Base-by-base conservation (phyloP, 2,329 filamentous ascomycete species). In the Scytalidium lignicola region DNA sequence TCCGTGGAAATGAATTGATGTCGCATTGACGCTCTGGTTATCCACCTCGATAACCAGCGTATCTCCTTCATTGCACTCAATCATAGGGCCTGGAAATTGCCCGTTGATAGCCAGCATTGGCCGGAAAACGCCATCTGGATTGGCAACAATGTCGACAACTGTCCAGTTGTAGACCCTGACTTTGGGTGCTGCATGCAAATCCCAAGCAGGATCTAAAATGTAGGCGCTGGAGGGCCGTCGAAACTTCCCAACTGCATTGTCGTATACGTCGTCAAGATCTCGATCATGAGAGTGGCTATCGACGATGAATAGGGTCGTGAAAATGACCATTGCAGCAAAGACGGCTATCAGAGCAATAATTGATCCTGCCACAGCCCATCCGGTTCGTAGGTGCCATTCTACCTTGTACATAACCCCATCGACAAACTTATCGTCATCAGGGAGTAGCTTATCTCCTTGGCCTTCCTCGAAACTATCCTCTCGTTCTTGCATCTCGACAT, bases 1-100 rank as follows among this genome's bases (percentile, higher is more conserved):
- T 15, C 88, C 88, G 57, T 92, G 88, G 64, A 87, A 91, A 62
- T 92, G 88, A 4, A 91, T 72, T 7, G 81, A 78, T 0, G 86
- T 64, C 12, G 62, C 77, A 55, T 90, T 86, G 12, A 72, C 70
- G 1, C 86, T 79, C 19, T 77, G 73, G 58, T 92, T 92, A 56
- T 80, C 70, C 45, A 90, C 73, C 26, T 87, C 80, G 41, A 90
- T 79, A 3, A 88, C 65, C 8, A 93, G 65, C 1, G 76, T 80
- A 58, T 93, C 88, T 18, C 85, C 86, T 55, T 87, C 82, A 55
- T 87, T 88, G 53, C 82, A 80, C 55, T 88, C 80, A 42, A 93
- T 79, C 41, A 86, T 66, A 5, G 88, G 88, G 0, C 88, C 77
- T 0, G 88, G 88, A 66, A 87, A 90, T 61, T 85, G 73, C 29